A percentile compares a stretch with the other conserved stretches of the same genome.
phyloP scores from a whole-genome alignment of 2,329 filamentous ascomycete genomes.

The Ophiostoma ips region DNA sequence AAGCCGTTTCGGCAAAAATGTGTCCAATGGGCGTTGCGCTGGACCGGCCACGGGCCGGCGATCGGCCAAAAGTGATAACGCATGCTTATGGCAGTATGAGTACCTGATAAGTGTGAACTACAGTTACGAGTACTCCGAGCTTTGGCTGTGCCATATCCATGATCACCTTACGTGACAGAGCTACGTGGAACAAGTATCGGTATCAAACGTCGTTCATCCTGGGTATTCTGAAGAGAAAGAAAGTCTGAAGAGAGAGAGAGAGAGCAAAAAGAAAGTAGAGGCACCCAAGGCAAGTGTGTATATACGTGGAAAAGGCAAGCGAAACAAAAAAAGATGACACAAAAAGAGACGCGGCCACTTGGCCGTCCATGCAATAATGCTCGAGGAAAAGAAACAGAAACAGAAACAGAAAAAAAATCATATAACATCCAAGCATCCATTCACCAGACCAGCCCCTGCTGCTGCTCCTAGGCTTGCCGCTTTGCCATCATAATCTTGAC shows the following conservation, averaged over 20 bases:
- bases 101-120: no score
- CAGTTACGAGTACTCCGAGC: no score
- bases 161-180: no score
- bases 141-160: no score
- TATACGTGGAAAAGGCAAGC: neutral
- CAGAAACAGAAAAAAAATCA: neutral
- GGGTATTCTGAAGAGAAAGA: conserved; percentile 6
- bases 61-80: neutral
- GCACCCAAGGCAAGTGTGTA: neutral
- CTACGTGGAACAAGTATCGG: no score
- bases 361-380: neutral
- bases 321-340: neutral
- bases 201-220: conserved; percentile 1
- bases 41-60: neutral
- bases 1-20: no score
- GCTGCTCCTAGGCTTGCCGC: conserved; percentile 12
- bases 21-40: no score
- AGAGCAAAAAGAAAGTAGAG: neutral
- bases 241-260: neutral
- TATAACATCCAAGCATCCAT: neutral
- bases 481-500: conserved; percentile 44
- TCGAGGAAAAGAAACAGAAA: neutral
- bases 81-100: no score
- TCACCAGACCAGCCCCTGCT: no score
- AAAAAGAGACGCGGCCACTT: neutral